A percentile compares a stretch with the other conserved stretches of the same genome.
These are phyloP conservation scores for Agroathelia rolfsii DNA, from an alignment of 1,284 basidiomycete species.

Conservation along the genomic window DNA sequence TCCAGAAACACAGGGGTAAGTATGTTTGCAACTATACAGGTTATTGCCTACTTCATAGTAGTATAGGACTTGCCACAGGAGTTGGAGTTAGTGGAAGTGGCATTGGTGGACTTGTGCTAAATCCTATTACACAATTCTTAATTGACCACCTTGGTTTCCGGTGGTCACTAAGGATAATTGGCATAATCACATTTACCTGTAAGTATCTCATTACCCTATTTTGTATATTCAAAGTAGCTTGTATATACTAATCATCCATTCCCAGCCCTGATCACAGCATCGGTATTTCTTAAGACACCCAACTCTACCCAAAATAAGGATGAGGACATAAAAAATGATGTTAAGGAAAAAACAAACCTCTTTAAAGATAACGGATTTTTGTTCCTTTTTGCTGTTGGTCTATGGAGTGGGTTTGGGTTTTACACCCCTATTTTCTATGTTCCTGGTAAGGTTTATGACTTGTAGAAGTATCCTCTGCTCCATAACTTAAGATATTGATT, in stretches of 20 bases:
- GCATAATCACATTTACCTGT: constrained; percentile 4
- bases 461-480: too few species aligned
- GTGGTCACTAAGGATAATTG: constrained; percentile 7
- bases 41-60: constrained; percentile 1
- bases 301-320: too few species aligned
- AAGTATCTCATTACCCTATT: too few species aligned
- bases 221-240: too few species aligned
- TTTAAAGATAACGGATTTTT: constrained; percentile 6
- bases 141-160: constrained; percentile 7
- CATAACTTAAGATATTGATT: too few species aligned
- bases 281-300: too few species aligned
- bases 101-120: constrained; percentile 7
- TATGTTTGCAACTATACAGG: too few species aligned
- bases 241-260: too few species aligned
- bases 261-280: too few species aligned
- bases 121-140: constrained; percentile 7
- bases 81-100: constrained; percentile 7
- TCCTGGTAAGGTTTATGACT: constrained; percentile 7
- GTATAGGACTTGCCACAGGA: constrained; percentile 8
- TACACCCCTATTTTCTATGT: constrained; percentile 9
- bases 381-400: constrained; percentile 6
- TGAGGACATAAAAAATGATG: too few species aligned
- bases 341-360: too few species aligned
- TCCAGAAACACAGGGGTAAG: too few species aligned
- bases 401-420: constrained; percentile 8